Conservation (phyloP, 768 basidiomycete genomes). For the Antrodiella citrinella region DNA sequence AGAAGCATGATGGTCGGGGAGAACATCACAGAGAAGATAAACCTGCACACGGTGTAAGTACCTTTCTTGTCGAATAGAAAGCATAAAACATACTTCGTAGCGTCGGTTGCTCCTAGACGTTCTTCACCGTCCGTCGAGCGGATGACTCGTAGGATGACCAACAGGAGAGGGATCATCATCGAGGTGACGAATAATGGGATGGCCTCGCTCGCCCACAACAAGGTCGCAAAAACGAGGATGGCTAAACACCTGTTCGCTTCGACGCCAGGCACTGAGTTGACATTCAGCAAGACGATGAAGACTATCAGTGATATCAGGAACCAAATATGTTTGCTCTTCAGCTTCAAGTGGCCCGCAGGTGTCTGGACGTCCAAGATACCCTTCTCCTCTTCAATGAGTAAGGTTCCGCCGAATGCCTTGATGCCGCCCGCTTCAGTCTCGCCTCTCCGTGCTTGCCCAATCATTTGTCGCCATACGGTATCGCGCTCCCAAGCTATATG, state of each 20-base stretch:
- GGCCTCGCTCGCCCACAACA: conserved; percentile 97
- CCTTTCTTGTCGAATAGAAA: neutral
- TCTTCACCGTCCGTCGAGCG: conserved; percentile 49
- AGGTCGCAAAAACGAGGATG: conserved; percentile 80
- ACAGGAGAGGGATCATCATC: conserved; percentile 76
- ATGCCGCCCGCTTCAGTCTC: conserved; percentile 24
- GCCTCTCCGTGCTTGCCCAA: conserved; percentile 71
- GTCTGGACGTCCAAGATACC: conserved; percentile 42
- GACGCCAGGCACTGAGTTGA: conserved; percentile 33
- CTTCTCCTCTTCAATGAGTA: conserved; percentile 38
- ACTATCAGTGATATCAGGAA: conserved; percentile 47
- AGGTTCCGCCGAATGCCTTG: conserved; percentile 16
- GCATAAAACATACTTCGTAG: conserved; percentile 64
- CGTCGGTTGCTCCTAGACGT: conserved; percentile 45
- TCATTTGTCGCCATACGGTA: conserved; percentile 97
- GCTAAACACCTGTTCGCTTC: conserved; percentile 83
- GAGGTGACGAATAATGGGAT: conserved; percentile 98
- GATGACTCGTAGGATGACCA: conserved; percentile 80
- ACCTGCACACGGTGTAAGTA: conserved; percentile 37
- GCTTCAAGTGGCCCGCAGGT: conserved; percentile 54
- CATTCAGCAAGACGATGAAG: conserved; percentile 55
- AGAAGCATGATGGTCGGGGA: conserved; percentile 97
- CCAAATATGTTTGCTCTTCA: conserved; percentile 58
- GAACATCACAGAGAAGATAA: conserved; percentile 92
- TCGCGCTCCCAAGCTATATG: conserved; percentile 96